These are phyloP conservation scores for Penicillium arizonense DNA, from an alignment of 495 filamentous ascomycete species.

Conservation along the genomic window DNA sequence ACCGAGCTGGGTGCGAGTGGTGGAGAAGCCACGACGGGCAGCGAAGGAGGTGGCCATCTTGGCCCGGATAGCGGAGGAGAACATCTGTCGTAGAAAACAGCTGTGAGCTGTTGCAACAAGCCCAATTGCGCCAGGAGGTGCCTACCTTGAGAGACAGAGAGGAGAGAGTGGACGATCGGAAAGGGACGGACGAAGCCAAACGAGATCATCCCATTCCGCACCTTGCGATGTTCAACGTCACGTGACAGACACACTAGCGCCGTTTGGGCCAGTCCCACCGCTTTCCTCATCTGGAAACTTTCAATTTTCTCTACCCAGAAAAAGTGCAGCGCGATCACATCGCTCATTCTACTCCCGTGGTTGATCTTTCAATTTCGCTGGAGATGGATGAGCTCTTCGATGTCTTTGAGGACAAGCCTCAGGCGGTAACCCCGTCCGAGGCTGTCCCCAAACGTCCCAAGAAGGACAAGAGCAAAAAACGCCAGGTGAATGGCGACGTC, in stretches of 20 bases:
- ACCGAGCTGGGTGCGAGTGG: constrained; percentile 78
- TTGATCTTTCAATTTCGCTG: constrained; percentile 13
- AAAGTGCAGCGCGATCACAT: constrained; percentile 13
- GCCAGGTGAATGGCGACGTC: constrained; percentile 75
- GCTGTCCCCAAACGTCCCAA: constrained; percentile 36
- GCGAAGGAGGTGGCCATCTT: constrained; percentile 57
- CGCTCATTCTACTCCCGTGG: constrained; percentile 11
- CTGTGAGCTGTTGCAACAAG: constrained; percentile 11
- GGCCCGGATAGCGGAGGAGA: constrained; percentile 74
- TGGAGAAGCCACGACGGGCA: constrained; percentile 90
- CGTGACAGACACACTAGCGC: constrained; percentile 23
- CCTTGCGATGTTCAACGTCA: constrained; percentile 27
- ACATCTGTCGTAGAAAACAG: constrained; percentile 61
- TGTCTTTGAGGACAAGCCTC: constrained; percentile 72
- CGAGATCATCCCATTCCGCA: constrained; percentile 26
- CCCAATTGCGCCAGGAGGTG: constrained; percentile 4
- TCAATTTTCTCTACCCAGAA: constrained; percentile 36
- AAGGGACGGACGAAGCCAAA: constrained; percentile 27
- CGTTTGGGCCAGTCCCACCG: constrained; percentile 17
- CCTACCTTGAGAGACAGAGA: constrained; percentile 34
- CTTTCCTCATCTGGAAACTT: constrained; percentile 24
- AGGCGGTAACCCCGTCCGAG: constrained; percentile 32
- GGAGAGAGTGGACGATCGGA: constrained; percentile 32
- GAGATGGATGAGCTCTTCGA: constrained; percentile 81
- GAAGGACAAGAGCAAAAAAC: constrained; percentile 73